Percentiles rank a stretch among this genome's conserved stretches.
Conservation (phyloP, 2,329 filamentous ascomycete species). For the Colletotrichum cordylinicola region DNA sequence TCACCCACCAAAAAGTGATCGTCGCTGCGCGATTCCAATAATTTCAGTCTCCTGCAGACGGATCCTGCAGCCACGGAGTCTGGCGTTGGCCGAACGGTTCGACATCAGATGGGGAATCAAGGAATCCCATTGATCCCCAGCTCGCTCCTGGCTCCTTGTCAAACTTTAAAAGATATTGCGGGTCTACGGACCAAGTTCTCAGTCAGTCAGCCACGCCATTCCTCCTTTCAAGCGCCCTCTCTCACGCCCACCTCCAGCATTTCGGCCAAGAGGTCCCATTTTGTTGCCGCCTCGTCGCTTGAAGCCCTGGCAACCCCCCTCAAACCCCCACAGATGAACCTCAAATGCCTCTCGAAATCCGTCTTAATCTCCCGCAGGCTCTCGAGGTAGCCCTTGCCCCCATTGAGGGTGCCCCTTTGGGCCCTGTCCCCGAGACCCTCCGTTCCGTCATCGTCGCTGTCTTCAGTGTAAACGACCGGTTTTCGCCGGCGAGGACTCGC, state of each 20-base stretch:
- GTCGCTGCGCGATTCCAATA: slow-evolving; percentile 13
- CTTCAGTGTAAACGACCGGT: slow-evolving; percentile 26
- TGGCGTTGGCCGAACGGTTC: background rate
- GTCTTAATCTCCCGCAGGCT: slow-evolving; percentile 61
- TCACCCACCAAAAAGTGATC: background rate
- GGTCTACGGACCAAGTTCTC: slow-evolving; percentile 16
- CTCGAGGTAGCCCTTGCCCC: slow-evolving; percentile 50
- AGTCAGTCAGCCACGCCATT: background rate
- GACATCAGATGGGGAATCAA: slow-evolving; percentile 14
- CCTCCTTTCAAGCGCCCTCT: slow-evolving; percentile 8
- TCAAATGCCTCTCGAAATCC: slow-evolving; percentile 69
- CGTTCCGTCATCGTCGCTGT: slow-evolving; percentile 42
- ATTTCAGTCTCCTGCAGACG: background rate
- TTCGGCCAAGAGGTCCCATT: slow-evolving; percentile 85
- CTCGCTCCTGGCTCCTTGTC: background rate
- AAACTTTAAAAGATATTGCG: slow-evolving; percentile 19
- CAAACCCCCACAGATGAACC: slow-evolving; percentile 76
- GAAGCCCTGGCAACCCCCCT: slow-evolving; percentile 78
- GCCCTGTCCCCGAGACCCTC: slow-evolving; percentile 25
- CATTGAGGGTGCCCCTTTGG: slow-evolving; percentile 12
- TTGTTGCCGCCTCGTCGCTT: slow-evolving; percentile 60
- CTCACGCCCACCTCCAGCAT: slow-evolving; percentile 67
- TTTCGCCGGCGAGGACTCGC: slow-evolving; percentile 24
- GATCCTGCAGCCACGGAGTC: background rate
- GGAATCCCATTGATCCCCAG: slow-evolving; percentile 21